A percentile compares a stretch with the other conserved stretches of the same genome.
Evolutionary conservation across 2,329 filamentous ascomycete species (phyloP).

Genomic region (Volutella citrinella): DNA sequence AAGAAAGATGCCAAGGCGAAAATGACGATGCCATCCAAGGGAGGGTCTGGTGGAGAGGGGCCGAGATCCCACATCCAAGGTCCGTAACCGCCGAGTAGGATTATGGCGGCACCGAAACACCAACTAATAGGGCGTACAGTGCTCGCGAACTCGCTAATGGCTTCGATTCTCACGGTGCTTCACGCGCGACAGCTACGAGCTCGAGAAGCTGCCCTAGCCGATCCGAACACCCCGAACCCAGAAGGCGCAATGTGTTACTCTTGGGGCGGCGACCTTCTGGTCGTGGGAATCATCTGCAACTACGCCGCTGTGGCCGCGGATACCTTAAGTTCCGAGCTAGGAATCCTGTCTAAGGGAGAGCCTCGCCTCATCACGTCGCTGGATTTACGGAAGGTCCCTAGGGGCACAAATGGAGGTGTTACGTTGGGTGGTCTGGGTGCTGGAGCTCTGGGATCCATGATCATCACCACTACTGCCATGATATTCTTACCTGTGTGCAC

Average conservation of each 20-base stretch:
- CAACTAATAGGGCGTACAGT: too few relatives aligned
- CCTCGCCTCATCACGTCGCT: conserved; percentile 86
- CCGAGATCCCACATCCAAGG: conserved; percentile 81
- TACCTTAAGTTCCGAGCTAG: conserved; percentile 92
- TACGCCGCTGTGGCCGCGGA: conserved; percentile 92
- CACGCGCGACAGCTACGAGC: conserved; percentile 58
- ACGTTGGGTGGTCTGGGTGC: conserved; percentile 71
- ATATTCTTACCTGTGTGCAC: conserved; percentile 68
- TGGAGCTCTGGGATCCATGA: conserved; percentile 69
- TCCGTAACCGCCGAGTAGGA: conserved; percentile 20
- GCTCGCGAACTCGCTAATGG: conserved; percentile 80
- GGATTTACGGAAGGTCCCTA: conserved; percentile 73
- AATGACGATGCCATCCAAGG: conserved; percentile 74
- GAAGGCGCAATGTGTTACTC: conserved; percentile 51
- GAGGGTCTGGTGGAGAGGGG: conserved; percentile 73
- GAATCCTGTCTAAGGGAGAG: conserved; percentile 73
- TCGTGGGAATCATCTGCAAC: conserved; percentile 69
- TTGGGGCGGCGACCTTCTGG: conserved; percentile 60
- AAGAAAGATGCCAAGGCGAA: conserved; percentile 83
- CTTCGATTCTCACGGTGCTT: conserved; percentile 60
- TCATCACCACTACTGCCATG: conserved; percentile 64
- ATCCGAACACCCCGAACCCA: conserved; percentile 28
- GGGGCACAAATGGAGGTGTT: conserved; percentile 91
- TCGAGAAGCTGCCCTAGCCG: conserved; percentile 40
- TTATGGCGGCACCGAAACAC: too few relatives aligned